A percentile compares a stretch with the other conserved stretches of the same genome.
Evolutionary conservation across 805 yeast species (phyloP).

Genomic region (Cyberlindnera mrakii): DNA sequence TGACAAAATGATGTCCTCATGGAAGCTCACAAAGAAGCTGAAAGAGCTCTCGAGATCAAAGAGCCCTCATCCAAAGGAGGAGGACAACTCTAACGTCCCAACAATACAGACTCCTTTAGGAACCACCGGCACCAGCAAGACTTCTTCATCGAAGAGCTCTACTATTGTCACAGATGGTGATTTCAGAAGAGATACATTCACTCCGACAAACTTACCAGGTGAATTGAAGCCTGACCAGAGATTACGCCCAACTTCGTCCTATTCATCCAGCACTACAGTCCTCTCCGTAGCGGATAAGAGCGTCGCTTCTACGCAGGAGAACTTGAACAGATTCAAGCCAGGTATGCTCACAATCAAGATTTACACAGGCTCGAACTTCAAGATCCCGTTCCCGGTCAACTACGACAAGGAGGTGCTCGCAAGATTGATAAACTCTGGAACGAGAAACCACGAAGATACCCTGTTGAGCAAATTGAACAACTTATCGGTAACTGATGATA

Average conservation of each 20-base stretch:
- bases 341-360: slow-evolving; percentile 77
- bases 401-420: slow-evolving; percentile 57
- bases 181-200: slow-evolving; percentile 10
- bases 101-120: slow-evolving; percentile 5
- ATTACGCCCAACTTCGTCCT: slow-evolving; percentile 3
- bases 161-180: slow-evolving; percentile 4
- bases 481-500: slow-evolving; percentile 23
- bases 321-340: slow-evolving; percentile 35
- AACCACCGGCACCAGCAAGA: background rate
- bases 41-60: slow-evolving; percentile 22
- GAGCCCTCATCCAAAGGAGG: slow-evolving; percentile 11
- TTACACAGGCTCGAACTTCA: slow-evolving; percentile 61
- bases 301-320: slow-evolving; percentile 3
- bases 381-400: slow-evolving; percentile 64
- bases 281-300: background rate
- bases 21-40: slow-evolving; percentile 40
- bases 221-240: background rate
- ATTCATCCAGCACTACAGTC: slow-evolving; percentile 2
- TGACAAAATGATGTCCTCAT: slow-evolving; percentile 23
- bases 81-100: slow-evolving; percentile 7
- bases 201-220: background rate
- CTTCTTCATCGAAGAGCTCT: slow-evolving; percentile 3
- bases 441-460: slow-evolving; percentile 17
- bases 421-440: slow-evolving; percentile 59
- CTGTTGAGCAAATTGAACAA: slow-evolving; percentile 15